Evolutionary conservation across 352 stramenopile genomes (phyloP), one percentile per base, ranked within the genome.

Genomic region (Globisporangium parvum): DNA sequence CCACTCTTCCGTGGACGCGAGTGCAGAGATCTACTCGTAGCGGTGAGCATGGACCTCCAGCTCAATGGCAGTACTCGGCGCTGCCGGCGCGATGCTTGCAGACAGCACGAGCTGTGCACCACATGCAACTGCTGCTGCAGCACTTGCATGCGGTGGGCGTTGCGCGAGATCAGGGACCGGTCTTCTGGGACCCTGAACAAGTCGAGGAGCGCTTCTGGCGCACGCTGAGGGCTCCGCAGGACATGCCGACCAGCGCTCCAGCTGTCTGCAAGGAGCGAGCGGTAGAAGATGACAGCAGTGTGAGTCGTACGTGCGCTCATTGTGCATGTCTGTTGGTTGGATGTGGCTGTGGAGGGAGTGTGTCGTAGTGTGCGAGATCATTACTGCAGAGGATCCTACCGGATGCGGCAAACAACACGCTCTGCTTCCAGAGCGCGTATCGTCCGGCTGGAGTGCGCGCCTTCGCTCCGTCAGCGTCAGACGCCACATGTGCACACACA

Each of bases 141-240:
- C 9, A 37, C 69, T 57, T 63, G 85, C 79, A 87, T 77, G 56
- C 60, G 56, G 26, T 75, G 72, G 2, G 76, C 71, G n/a, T 65
- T 66, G 40, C 46, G 51, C 0, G 82, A 79, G 60, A 92, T 90
- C 4, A 73, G 77, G 14, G 82, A 92, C 47, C 81, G 70, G 4
- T 90, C 79, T 10, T 68, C 62, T 17, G 82, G 79, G 17, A 92
- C 60, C 55, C 74, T 73, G 42, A 92, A 64, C 4, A 92, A 65
- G 53, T 92, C 79, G 37, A 72, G 66, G 45, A 88, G 39, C 90
- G 62, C 17, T 82, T 67, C 12, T 69, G 69, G 50, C 82, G 82
- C 53, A 92, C 84, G 47, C 71, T 88, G 47, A 88, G 65, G 18
- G 87, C 68, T 8, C 81, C 79, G 40, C 88, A 88, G 10, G 77